Percentiles rank a stretch among this genome's conserved stretches.
These are phyloP conservation scores for Liquidambar formosana DNA, from an alignment of 164 flowering plant genomes.

Conservation along the genomic window DNA sequence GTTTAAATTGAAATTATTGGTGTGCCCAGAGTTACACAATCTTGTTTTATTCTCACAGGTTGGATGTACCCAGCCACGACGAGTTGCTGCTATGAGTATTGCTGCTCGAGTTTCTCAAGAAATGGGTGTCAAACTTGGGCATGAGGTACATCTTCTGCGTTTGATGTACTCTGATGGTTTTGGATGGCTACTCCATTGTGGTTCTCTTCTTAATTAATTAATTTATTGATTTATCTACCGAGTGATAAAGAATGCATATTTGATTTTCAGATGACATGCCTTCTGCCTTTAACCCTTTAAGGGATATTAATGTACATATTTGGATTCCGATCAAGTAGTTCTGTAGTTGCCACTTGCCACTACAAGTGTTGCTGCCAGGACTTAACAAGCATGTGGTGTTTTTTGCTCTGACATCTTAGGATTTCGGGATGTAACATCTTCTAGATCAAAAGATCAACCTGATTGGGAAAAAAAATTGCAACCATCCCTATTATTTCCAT, in stretches of 20 bases:
- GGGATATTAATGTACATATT: neutral
- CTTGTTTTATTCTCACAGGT: conserved; percentile 38
- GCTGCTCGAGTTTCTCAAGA: conserved; percentile 98
- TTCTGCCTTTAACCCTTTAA: neutral
- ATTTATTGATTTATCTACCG: too few species aligned
- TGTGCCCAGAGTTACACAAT: neutral
- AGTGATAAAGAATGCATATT: neutral
- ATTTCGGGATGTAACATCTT: neutral
- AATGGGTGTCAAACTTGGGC: conserved; percentile 99
- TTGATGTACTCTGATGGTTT: neutral
- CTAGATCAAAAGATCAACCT: neutral
- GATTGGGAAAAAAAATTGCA: neutral
- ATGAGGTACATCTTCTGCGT: conserved; percentile 61
- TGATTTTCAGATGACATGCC: neutral
- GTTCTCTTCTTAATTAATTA: too few species aligned
- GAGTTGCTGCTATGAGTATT: conserved; percentile 99
- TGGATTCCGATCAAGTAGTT: neutral
- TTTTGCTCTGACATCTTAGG: too few species aligned
- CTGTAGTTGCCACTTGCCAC: too few species aligned
- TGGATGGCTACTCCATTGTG: neutral
- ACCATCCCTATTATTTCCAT: neutral
- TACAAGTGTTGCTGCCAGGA: neutral
- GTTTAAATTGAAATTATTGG: too few species aligned
- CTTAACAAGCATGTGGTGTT: too few species aligned
- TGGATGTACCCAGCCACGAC: conserved; percentile 96